A percentile compares a stretch with the other conserved stretches of the same genome.
These are phyloP conservation scores for Porcisia deanei DNA, from an alignment of 208 protist genomes.

Conservation along the genomic window DNA sequence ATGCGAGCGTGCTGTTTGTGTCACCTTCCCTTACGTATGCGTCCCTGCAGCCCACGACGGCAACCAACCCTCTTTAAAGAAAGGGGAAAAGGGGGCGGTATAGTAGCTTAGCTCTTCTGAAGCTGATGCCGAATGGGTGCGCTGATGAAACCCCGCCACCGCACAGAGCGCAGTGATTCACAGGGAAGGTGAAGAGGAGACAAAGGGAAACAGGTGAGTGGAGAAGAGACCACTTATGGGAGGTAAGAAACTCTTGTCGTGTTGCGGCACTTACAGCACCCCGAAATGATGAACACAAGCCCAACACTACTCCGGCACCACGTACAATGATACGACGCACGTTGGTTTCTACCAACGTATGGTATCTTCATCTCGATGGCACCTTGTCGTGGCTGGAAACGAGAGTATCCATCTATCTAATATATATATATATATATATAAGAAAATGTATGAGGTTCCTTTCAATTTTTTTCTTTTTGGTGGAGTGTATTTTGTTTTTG, in stretches of 20 bases:
- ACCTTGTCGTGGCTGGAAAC: neutral
- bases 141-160: neutral
- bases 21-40: neutral
- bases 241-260: neutral
- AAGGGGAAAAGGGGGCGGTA: neutral
- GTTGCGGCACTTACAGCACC: neutral
- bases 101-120: neutral
- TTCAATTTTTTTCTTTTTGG: no score
- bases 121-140: neutral
- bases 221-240: neutral
- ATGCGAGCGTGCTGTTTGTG: neutral
- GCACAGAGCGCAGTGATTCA: neutral
- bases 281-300: neutral
- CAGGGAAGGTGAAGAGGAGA: neutral
- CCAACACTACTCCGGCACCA: neutral
- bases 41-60: neutral
- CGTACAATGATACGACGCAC: neutral
- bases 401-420: no score
- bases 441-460: no score
- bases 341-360: neutral
- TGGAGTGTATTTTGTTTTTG: neutral
- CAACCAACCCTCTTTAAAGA: neutral
- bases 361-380: neutral
- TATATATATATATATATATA: no score
- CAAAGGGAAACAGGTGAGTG: neutral